Conservation (phyloP, 2,329 filamentous ascomycete species). For the Fragosphaeria purpurea region DNA sequence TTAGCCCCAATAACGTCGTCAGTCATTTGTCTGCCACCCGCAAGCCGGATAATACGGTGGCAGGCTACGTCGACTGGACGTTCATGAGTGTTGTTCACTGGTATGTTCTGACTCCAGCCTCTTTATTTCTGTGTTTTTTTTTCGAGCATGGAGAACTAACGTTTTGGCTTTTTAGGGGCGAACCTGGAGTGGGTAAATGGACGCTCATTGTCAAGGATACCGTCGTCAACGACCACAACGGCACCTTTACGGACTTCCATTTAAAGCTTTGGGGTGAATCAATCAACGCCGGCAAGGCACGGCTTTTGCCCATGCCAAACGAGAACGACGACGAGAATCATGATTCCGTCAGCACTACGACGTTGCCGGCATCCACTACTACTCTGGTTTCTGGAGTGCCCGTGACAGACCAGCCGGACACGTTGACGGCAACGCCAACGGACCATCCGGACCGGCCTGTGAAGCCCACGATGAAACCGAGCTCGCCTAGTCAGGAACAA, state of each 20-base stretch:
- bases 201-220: constrained; percentile 84
- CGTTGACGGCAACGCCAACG: constrained; percentile 37
- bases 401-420: not conserved
- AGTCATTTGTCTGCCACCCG: constrained; percentile 77
- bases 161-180: constrained; percentile 51
- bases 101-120: constrained; percentile 38
- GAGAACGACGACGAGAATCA: constrained; percentile 79
- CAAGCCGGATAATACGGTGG: constrained; percentile 51
- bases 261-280: constrained; percentile 89
- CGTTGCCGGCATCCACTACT: constrained; percentile 52
- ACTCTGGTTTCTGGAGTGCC: constrained; percentile 35
- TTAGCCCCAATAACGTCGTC: constrained; percentile 70
- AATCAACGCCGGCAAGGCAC: constrained; percentile 64
- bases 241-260: constrained; percentile 82
- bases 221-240: constrained; percentile 62
- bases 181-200: constrained; percentile 80
- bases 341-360: constrained; percentile 54
- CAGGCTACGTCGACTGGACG: constrained; percentile 89
- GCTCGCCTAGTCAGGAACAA: constrained; percentile 10
- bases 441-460: constrained; percentile 56
- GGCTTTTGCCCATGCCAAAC: constrained; percentile 68
- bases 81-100: constrained; percentile 98
- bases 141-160: too few species aligned
- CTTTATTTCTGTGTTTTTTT: not conserved
- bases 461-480: constrained; percentile 26